Evolutionary conservation across 495 filamentous ascomycete species (phyloP), one percentile per base, ranked within the genome.

Genomic region (Ascodesmis nigricans): DNA sequence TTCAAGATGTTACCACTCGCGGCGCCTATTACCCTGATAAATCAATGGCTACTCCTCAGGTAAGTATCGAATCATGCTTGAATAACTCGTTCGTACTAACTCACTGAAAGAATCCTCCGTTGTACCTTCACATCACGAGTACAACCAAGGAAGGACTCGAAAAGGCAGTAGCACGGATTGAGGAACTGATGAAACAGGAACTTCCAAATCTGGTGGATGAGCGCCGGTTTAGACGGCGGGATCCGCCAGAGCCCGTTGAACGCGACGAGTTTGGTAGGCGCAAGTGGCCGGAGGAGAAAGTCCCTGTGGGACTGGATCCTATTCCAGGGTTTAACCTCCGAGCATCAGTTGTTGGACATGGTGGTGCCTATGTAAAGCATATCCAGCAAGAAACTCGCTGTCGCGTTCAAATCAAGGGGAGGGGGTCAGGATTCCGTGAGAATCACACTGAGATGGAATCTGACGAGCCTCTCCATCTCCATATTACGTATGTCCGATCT

Each of bases 231-330:
- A 77, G 82, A 44, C 69, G 82, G 36, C 63, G 82, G 33, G 78
- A 91, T 39, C 48, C 48, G 28, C 78, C 80, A 29, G 78, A 91
- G 33, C 69, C 65, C 21, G 71, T 93, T n/a, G 87, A 97, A 53
- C 74, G 84, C 35, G 87, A 95, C 50, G 80, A 92, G 53, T 84
- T 73, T 57, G 83, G 84, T 36, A 71, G 87, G 78, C 81, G 83
- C 44, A 93, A 93, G 80, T 95, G 87, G 87, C 87, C 87, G 5
- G 84, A 93, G 48, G 82, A 92, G 55, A 76, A 73, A 38, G 90
- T 97, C 39, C 71, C 80, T 5, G 78, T 95, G 40, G 67, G 73
- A 35, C 71, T 97, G 18, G 84, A 95, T 40, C 75, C 82, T 1
- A 69, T 92, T 29, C 78, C 73, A 14, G 87, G 87, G n/a, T 97